A percentile compares a stretch with the other conserved stretches of the same genome.
These are phyloP conservation scores for Trametes pubescens DNA, from an alignment of 1,284 basidiomycete genomes.

Conservation along the genomic window DNA sequence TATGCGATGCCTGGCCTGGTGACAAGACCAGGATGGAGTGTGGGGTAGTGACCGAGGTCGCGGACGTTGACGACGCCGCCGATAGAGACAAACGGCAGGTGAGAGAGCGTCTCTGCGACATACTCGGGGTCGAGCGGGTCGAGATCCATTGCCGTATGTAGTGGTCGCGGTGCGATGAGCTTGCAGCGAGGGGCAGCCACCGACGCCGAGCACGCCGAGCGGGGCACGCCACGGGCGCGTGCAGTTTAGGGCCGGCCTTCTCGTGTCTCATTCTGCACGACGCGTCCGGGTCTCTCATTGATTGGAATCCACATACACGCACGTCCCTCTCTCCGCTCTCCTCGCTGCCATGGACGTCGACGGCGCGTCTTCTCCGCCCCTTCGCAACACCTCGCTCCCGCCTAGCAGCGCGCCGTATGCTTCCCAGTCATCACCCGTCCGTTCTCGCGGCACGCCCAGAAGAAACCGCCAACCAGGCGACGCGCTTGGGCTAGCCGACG, in stretches of 20 bases:
- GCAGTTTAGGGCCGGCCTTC: constrained; percentile 52
- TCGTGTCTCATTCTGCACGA: constrained; percentile 48
- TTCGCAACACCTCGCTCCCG: constrained; percentile 59
- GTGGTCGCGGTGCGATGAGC: neutral
- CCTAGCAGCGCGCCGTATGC: constrained; percentile 72
- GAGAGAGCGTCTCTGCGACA: constrained; percentile 67
- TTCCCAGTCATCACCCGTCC: constrained; percentile 53
- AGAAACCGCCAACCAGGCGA: constrained; percentile 59
- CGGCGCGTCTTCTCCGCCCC: constrained; percentile 51
- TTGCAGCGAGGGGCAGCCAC: neutral
- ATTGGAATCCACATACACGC: constrained; percentile 12
- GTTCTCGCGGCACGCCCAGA: constrained; percentile 46
- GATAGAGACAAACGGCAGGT: constrained; percentile 71
- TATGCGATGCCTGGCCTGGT: constrained; percentile 66
- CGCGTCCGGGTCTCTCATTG: constrained; percentile 34
- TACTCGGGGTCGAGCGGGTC: constrained; percentile 71
- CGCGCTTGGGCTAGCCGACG: constrained; percentile 68
- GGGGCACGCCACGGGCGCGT: constrained; percentile 30
- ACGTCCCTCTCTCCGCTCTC: constrained; percentile 34
- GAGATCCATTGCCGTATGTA: constrained; percentile 43
- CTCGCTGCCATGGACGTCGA: constrained; percentile 49
- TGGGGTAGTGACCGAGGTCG: constrained; percentile 71
- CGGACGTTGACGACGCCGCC: constrained; percentile 76
- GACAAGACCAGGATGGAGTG: constrained; percentile 52
- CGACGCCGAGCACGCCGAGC: neutral